Percentiles rank a stretch among this genome's conserved stretches.
These are phyloP conservation scores for Mycena crocata DNA, from an alignment of 768 basidiomycete genomes.

Conservation along the genomic window DNA sequence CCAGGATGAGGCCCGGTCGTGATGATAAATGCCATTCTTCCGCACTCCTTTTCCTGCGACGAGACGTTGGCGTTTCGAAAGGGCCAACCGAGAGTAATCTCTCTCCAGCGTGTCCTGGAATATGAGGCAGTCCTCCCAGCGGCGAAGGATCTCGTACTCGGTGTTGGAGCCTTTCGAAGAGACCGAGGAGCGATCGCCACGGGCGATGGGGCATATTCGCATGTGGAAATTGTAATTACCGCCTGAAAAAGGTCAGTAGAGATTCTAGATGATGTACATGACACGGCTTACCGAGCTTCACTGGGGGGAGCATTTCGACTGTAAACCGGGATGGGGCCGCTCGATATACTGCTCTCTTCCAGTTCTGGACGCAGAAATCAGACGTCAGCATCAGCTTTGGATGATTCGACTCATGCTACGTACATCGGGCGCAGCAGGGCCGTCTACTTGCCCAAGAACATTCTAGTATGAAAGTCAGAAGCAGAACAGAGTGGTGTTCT, in stretches of 20 bases:
- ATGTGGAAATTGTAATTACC: slow-evolving; percentile 70
- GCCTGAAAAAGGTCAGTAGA: slow-evolving; percentile 50
- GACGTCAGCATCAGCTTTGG: background rate
- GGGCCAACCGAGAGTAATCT: slow-evolving; percentile 72
- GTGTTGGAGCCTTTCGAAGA: slow-evolving; percentile 49
- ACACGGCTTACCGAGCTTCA: slow-evolving; percentile 62
- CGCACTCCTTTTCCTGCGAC: slow-evolving; percentile 81
- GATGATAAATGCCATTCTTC: slow-evolving; percentile 76
- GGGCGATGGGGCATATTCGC: slow-evolving; percentile 61
- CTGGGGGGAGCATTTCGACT: slow-evolving; percentile 68
- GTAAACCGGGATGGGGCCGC: slow-evolving; percentile 69
- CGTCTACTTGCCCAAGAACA: slow-evolving; percentile 38
- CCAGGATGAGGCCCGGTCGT: slow-evolving; percentile 83
- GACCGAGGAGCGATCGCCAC: slow-evolving; percentile 52
- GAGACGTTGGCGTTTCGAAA: slow-evolving; percentile 75
- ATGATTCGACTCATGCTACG: background rate
- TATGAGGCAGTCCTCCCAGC: slow-evolving; percentile 86
- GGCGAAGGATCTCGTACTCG: slow-evolving; percentile 81
- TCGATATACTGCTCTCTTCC: slow-evolving; percentile 71
- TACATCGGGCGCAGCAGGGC: slow-evolving; percentile 41
- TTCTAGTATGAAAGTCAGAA: slow-evolving; percentile 26
- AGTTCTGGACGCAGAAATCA: slow-evolving; percentile 52
- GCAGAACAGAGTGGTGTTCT: background rate
- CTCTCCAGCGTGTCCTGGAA: slow-evolving; percentile 78
- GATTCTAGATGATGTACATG: background rate